Percentiles rank a stretch among this genome's conserved stretches.
phyloP scores from a whole-genome alignment of 257 asterid species.

The Linaria vulgaris region DNA sequence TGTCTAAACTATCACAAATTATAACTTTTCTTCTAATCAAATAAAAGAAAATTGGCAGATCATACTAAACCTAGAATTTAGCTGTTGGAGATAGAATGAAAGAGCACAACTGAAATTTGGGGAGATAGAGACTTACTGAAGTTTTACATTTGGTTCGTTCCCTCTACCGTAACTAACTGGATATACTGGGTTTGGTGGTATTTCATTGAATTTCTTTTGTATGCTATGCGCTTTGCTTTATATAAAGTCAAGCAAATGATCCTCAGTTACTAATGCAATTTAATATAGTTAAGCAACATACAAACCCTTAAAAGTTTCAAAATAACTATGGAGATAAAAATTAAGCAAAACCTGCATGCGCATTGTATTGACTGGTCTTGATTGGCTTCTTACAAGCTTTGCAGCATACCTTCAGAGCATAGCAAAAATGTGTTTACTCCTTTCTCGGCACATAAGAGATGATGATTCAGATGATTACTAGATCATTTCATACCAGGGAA shows the following conservation, averaged over 20 bases:
- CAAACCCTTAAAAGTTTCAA: constrained; percentile 19
- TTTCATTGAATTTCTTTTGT: neutral
- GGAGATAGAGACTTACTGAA: no score
- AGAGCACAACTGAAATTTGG: no score
- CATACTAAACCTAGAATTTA: no score
- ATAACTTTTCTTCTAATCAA: no score
- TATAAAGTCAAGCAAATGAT: constrained; percentile 7
- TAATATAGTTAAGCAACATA: constrained; percentile 19
- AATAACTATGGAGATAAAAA: constrained; percentile 24
- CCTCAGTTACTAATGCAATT: constrained; percentile 6
- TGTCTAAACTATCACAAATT: no score
- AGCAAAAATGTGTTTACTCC: constrained; percentile 27
- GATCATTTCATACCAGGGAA: constrained; percentile 20
- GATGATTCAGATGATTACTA: constrained; percentile 12
- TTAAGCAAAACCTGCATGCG: constrained; percentile 69
- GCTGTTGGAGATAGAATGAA: no score
- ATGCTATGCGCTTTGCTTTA: constrained; percentile 3
- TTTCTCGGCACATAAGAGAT: constrained; percentile 21
- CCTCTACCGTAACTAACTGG: no score
- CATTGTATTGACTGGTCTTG: constrained; percentile 75
- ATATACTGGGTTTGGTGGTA: no score
- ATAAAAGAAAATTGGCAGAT: no score
- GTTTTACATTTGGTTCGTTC: no score
- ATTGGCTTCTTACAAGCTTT: constrained; percentile 93
- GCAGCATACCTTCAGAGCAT: constrained; percentile 76